A percentile compares a stretch with the other conserved stretches of the same genome.
These are phyloP conservation scores for Pythium brachiatum DNA, from an alignment of 352 stramenopile species.

Conservation along the genomic window DNA sequence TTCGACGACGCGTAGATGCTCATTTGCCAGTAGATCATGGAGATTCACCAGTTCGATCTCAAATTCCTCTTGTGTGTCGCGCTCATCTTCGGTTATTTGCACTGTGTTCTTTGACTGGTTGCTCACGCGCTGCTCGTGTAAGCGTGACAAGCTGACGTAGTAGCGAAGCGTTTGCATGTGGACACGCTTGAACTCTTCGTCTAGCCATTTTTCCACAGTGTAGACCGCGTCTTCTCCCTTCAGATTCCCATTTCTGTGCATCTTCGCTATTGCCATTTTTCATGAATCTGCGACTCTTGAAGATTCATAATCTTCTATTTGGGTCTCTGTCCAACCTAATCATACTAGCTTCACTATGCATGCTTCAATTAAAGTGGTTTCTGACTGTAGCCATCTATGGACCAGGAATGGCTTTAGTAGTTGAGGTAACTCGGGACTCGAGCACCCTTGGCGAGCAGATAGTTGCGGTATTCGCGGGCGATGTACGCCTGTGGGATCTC, in stretches of 20 bases:
- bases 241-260: not conserved
- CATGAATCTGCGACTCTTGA: conserved; percentile 12
- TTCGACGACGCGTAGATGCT: not conserved
- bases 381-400: conserved; percentile 15
- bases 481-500: conserved; percentile 58
- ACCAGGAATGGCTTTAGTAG: not conserved
- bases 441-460: conserved; percentile 36
- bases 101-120: not conserved
- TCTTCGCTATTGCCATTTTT: not conserved
- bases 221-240: not conserved
- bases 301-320: conserved; percentile 8
- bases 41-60: conserved; percentile 28
- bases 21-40: conserved; percentile 19
- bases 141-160: conserved; percentile 14
- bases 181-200: not conserved
- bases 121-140: conserved; percentile 13
- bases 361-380: conserved; percentile 7
- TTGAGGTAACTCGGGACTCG: conserved; percentile 42
- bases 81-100: conserved; percentile 9
- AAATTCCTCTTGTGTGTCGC: conserved; percentile 16
- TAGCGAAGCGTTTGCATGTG: conserved; percentile 22
- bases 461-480: conserved; percentile 50
- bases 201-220: not conserved
- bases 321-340: too few species aligned
- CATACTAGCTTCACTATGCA: too few species aligned